Evolutionary conservation across 2,329 filamentous ascomycete species (phyloP), one percentile per base, ranked within the genome.

Genomic region (Pseudogymnoascus sp.): DNA sequence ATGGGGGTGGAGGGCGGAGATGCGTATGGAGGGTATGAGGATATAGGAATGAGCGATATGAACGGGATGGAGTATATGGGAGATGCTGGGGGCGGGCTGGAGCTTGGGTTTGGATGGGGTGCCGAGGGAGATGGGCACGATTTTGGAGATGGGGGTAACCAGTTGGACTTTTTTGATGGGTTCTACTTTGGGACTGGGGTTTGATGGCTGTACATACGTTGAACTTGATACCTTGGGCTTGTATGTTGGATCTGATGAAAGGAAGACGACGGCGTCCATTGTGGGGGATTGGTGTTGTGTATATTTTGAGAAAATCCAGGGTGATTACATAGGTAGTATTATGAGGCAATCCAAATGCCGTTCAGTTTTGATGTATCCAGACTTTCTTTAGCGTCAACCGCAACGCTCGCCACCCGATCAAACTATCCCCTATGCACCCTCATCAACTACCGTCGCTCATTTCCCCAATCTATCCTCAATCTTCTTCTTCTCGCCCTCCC

Each of bases 381-480:
- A 26, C 3, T 23, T 48, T 48, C 19, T 48, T 15, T 18, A 48
- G 9, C 18, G 13, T 28, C n/a, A 28, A 30, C 21, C 39, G 10
- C 21, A 48, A 23, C 41, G 41, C 41, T 48, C 41, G 41, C 41
- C 23, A 28, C 41, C 41, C 23, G 41, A 18, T 18, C 23, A 48
- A 26, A 30, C 41, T 18, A 12, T 8, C 23, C 23, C 12, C 23
- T 3, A 5, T 5, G 10, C 8, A 9, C 15, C 3, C 12, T 10
- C 23, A 5, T 30, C 41, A 30, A 48, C 21, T 0, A 18, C 23
- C 1, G 3, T 6, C 1, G 2, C 30, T 57, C n/a, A 57, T 8
- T 13, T 57, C 18, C 74, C 79, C 64, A 95, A 75, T 61, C 88
- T 81, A 67, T 76, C 74, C 79, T 96, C 92, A 64, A 89, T 85